Conservation (phyloP, 805 yeast species). For the Metschnikowia similis region DNA sequence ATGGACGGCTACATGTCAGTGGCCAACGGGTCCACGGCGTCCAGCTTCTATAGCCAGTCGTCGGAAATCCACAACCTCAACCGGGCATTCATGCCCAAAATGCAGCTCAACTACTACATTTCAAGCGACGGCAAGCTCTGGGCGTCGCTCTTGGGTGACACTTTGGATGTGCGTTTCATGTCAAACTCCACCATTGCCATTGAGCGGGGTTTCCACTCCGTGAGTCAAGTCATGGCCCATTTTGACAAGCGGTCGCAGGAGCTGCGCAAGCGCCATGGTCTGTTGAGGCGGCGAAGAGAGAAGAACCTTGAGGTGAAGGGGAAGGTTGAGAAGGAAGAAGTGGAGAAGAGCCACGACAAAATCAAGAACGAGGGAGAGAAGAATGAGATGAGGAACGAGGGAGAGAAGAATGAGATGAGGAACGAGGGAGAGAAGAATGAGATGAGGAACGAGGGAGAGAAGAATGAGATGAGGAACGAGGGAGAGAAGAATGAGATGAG, state of each 20-base stretch:
- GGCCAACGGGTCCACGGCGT: conserved; percentile 56
- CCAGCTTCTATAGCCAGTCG: conserved; percentile 44
- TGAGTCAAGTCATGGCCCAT: conserved; percentile 37
- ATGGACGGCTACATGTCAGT: conserved; percentile 67
- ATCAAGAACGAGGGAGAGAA: no score
- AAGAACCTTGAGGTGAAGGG: neutral
- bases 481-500: no score
- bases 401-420: neutral
- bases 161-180: conserved; percentile 59
- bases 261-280: neutral
- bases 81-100: conserved; percentile 64
- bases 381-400: no score
- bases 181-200: conserved; percentile 52
- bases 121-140: conserved; percentile 36
- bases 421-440: neutral
- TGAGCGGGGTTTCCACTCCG: conserved; percentile 50
- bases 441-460: no score
- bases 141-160: conserved; percentile 60
- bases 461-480: no score
- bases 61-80: conserved; percentile 48
- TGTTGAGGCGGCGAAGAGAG: neutral
- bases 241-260: conserved; percentile 20
- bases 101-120: conserved; percentile 52
- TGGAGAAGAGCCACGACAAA: no score
- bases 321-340: neutral